Evolutionary conservation across 768 basidiomycete species (phyloP).

Genomic region (Psilocybe sp.): DNA sequence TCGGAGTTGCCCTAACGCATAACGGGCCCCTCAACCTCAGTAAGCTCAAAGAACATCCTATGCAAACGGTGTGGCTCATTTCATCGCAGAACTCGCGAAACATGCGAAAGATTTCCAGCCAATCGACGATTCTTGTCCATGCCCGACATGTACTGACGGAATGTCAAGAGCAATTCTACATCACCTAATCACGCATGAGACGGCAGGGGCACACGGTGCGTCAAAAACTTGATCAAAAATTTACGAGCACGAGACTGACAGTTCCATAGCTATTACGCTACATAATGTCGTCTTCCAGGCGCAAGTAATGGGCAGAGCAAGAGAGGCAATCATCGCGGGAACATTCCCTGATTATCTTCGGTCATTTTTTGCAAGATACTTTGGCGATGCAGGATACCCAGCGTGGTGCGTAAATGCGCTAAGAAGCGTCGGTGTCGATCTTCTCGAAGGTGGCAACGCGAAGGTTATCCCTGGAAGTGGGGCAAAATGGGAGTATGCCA

Average conservation of each 20-base stretch:
- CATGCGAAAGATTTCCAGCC: constrained; percentile 66
- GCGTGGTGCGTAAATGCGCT: constrained; percentile 89
- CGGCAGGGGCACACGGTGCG: constrained; percentile 81
- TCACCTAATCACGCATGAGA: constrained; percentile 75
- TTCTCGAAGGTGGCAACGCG: constrained; percentile 54
- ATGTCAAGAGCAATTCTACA: constrained; percentile 74
- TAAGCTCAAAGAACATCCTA: constrained; percentile 27
- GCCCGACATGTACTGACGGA: constrained; percentile 74
- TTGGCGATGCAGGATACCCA: constrained; percentile 74
- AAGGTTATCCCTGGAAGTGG: constrained; percentile 60
- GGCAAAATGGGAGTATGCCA: constrained; percentile 80
- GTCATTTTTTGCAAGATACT: constrained; percentile 76
- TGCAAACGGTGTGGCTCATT: not conserved
- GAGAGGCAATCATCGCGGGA: constrained; percentile 76
- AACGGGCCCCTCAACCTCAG: constrained; percentile 82
- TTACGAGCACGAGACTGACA: not conserved
- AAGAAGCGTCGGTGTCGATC: constrained; percentile 77
- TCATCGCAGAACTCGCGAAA: constrained; percentile 57
- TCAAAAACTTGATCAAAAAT: constrained; percentile 6
- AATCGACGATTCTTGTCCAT: constrained; percentile 78
- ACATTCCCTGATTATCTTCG: constrained; percentile 77
- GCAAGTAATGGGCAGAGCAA: constrained; percentile 79
- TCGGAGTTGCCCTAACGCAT: constrained; percentile 85
- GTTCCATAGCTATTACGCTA: constrained; percentile 63
- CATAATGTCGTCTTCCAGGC: constrained; percentile 89